Conservation (phyloP, 2,329 filamentous ascomycete species). For the Aschersonia sp. region DNA sequence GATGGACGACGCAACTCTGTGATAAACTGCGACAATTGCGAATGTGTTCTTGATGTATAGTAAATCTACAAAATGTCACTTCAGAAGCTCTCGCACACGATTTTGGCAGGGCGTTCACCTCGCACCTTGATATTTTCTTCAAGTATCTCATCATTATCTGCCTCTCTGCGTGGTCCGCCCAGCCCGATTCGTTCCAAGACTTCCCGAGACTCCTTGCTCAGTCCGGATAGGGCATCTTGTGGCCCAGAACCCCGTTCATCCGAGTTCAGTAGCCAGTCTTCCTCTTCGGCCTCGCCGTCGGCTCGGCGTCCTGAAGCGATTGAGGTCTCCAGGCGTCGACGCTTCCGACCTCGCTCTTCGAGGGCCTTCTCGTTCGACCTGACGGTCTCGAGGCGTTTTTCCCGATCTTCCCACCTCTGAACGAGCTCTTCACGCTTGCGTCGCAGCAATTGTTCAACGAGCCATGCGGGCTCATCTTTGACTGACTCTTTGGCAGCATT, state of each 20-base stretch:
- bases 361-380: constrained; percentile 47
- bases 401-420: constrained; percentile 55
- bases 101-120: constrained; percentile 2
- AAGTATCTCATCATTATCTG: constrained; percentile 28
- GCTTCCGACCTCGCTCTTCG: constrained; percentile 34
- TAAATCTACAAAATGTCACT: constrained; percentile 46
- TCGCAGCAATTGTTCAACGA: constrained; percentile 60
- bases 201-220: constrained; percentile 63
- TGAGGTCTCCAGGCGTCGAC: constrained; percentile 26
- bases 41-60: constrained; percentile 87
- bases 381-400: constrained; percentile 52
- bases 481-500: constrained; percentile 26
- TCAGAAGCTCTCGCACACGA: constrained; percentile 3
- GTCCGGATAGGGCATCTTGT: constrained; percentile 30
- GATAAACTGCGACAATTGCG: constrained; percentile 79
- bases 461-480: constrained; percentile 70
- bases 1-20: constrained; percentile 65
- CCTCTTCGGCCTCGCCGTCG: constrained; percentile 37
- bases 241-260: constrained; percentile 32
- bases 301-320: constrained; percentile 5
- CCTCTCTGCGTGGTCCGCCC: constrained; percentile 17
- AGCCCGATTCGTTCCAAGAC: constrained; percentile 54
- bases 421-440: constrained; percentile 54
- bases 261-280: constrained; percentile 55
- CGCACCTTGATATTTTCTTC: constrained; percentile 55